phyloP scores from a whole-genome alignment of 2,329 filamentous ascomycete genomes.

The Hypoxylon sp. region DNA sequence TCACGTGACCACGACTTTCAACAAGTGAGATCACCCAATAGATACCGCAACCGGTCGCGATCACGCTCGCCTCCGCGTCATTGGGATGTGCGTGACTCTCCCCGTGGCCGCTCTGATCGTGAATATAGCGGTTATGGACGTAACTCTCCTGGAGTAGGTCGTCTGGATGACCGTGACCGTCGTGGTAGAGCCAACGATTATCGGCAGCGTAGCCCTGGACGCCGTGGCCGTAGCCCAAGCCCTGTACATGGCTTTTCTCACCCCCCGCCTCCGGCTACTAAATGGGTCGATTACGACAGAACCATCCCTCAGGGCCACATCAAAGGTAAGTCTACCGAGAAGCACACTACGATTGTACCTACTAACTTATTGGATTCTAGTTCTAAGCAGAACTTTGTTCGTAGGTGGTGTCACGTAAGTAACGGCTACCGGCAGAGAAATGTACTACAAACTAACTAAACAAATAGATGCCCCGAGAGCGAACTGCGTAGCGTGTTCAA shows the following conservation, averaged over 20 bases:
- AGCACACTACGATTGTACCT: slow-evolving; percentile 3
- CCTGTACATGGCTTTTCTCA: slow-evolving; percentile 57
- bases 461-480: slow-evolving; percentile 75
- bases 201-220: slow-evolving; percentile 86
- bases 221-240: slow-evolving; percentile 74
- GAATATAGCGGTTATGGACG: slow-evolving; percentile 80
- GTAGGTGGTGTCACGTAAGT: slow-evolving; percentile 93
- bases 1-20: slow-evolving; percentile 70
- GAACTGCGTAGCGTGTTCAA: slow-evolving; percentile 86
- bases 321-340: slow-evolving; percentile 66
- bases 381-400: slow-evolving; percentile 94
- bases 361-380: slow-evolving; percentile 56
- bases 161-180: slow-evolving; percentile 68
- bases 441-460: slow-evolving; percentile 49
- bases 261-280: slow-evolving; percentile 58
- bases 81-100: slow-evolving; percentile 76
- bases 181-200: slow-evolving; percentile 75
- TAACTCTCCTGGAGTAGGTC: slow-evolving; percentile 73
- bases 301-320: slow-evolving; percentile 81
- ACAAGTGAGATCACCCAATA: slow-evolving; percentile 73
- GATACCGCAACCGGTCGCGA: slow-evolving; percentile 74
- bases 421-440: slow-evolving; percentile 11
- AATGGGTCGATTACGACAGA: slow-evolving; percentile 85
- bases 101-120: slow-evolving; percentile 63
- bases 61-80: slow-evolving; percentile 84